These are phyloP conservation scores for Dioscorea cayenensis DNA, from an alignment of 116 monocot species.

Conservation along the genomic window DNA sequence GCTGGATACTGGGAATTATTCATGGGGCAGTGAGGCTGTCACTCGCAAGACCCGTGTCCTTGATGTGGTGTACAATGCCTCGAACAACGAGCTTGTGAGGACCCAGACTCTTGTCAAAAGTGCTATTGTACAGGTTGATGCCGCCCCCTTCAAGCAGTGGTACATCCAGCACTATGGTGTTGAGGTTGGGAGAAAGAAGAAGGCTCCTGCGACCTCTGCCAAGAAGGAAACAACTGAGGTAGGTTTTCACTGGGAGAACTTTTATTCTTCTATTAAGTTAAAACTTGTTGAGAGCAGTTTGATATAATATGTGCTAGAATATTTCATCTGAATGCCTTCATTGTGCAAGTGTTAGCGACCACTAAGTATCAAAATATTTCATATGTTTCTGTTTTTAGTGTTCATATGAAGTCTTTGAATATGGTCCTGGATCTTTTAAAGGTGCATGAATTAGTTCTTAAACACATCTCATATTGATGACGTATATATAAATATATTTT, in stretches of 20 bases:
- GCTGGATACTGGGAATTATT: constrained; percentile 18
- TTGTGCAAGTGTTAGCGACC: too few relatives aligned
- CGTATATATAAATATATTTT: too few relatives aligned
- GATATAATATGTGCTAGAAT: not conserved
- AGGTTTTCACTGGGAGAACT: not conserved
- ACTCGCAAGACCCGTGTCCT: constrained; percentile 19
- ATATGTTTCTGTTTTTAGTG: too few relatives aligned
- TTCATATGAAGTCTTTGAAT: too few relatives aligned
- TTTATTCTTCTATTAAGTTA: not conserved
- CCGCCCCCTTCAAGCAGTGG: constrained; percentile 50
- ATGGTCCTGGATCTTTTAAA: too few relatives aligned
- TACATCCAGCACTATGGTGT: constrained; percentile 44
- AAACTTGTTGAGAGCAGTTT: not conserved
- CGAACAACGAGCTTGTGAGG: constrained; percentile 23
- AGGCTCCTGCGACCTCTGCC: constrained; percentile 4
- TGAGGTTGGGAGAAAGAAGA: constrained; percentile 41
- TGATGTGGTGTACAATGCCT: constrained; percentile 18
- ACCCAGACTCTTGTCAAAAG: constrained; percentile 46
- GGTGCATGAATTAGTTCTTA: too few relatives aligned
- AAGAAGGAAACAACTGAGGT: constrained; percentile 36
- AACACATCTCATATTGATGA: too few relatives aligned
- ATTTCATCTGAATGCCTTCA: too few relatives aligned
- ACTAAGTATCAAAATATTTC: too few relatives aligned
- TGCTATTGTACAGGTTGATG: constrained; percentile 44
- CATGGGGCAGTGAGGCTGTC: constrained; percentile 21